Conservation (phyloP, 306 rosid species). For the Quillaja saponaria region DNA sequence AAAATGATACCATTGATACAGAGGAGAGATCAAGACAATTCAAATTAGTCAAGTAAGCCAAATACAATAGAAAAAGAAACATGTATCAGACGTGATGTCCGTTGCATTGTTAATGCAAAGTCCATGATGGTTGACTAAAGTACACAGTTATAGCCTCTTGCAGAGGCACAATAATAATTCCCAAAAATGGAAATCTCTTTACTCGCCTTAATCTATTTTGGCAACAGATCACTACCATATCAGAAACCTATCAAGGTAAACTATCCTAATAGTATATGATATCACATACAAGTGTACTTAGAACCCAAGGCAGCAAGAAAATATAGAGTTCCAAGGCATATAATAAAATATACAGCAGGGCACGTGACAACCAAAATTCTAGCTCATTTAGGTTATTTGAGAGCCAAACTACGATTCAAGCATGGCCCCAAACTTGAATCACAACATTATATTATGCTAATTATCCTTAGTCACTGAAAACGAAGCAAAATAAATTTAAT, state of each 20-base stretch:
- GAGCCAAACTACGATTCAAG: neutral
- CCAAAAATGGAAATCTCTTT: neutral
- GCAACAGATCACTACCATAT: neutral
- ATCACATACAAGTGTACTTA: no score
- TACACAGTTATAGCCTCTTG: no score
- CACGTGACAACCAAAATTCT: conserved; percentile 5
- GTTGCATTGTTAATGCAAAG: no score
- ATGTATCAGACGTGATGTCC: neutral
- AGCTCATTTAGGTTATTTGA: neutral
- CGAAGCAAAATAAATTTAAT: neutral
- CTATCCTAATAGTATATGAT: neutral
- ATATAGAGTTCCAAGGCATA: neutral
- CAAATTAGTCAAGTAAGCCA: neutral
- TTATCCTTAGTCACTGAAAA: conserved; percentile 1
- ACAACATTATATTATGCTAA: neutral
- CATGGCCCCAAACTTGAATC: conserved; percentile 1
- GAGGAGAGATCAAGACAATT: neutral
- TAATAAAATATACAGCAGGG: neutral
- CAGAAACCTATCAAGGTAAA: neutral
- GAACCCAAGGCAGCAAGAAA: neutral
- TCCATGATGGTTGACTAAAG: no score
- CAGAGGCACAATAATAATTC: neutral
- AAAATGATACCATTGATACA: neutral
- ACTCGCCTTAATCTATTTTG: neutral
- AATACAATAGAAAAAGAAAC: neutral